These are phyloP conservation scores for Spongiforma sp. DNA, from an alignment of 1,284 basidiomycete genomes.

Conservation along the genomic window DNA sequence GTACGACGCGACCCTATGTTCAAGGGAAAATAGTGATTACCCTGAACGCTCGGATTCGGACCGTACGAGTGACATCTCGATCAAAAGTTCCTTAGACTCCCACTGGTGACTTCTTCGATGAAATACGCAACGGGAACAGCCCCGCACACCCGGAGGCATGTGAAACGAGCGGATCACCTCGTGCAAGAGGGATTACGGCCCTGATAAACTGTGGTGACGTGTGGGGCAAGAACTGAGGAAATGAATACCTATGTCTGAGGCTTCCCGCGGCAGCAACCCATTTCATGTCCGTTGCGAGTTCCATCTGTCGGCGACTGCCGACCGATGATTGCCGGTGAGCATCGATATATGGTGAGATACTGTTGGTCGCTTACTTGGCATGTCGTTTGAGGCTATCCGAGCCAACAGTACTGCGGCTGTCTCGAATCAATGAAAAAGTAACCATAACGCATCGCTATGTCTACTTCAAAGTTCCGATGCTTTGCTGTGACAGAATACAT, in stretches of 20 bases:
- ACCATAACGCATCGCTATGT: not conserved
- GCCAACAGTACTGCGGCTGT: not conserved
- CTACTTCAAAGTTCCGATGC: not conserved
- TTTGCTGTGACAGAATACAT: not conserved
- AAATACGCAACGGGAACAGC: not conserved
- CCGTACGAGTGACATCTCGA: not conserved
- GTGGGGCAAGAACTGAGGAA: not conserved
- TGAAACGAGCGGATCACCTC: conserved; percentile 2
- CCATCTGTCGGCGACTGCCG: not conserved
- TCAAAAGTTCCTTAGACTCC: not conserved
- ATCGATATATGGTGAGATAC: too few relatives aligned
- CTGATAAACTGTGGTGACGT: not conserved
- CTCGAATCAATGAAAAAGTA: not conserved
- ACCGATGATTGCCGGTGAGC: not conserved
- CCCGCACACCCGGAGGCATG: not conserved
- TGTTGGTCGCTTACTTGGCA: not conserved
- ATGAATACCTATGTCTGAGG: too few relatives aligned
- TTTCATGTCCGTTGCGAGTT: too few relatives aligned
- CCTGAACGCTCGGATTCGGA: conserved; percentile 5
- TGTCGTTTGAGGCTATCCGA: not conserved
- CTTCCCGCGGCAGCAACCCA: too few relatives aligned
- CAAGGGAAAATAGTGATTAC: conserved; percentile 1
- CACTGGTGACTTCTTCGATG: not conserved
- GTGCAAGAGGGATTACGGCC: not conserved
- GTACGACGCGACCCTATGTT: not conserved